phyloP scores from a whole-genome alignment of 257 asterid genomes.

The Scutellaria barbata region DNA sequence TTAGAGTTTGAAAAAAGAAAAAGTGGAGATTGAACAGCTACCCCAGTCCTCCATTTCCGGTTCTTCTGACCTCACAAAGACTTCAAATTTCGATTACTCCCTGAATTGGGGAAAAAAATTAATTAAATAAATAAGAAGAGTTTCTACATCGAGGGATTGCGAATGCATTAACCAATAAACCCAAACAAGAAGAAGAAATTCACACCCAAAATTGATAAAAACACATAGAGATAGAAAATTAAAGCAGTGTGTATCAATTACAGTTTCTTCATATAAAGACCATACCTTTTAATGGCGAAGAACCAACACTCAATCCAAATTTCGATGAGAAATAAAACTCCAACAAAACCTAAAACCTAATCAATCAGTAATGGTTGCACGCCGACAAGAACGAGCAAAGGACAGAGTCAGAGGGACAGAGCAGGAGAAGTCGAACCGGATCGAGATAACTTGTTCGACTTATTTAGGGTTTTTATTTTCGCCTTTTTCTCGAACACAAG shows the following conservation, averaged over 20 bases:
- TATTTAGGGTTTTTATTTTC: constrained; percentile 19
- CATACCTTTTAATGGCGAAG: constrained; percentile 29
- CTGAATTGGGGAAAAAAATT: constrained; percentile 8
- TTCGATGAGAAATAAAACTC: constrained; percentile 4
- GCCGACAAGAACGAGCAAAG: constrained; percentile 12
- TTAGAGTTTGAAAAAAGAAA: constrained; percentile 3
- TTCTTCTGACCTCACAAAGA: constrained; percentile 34
- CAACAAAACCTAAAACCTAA: constrained; percentile 12
- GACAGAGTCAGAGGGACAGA: neutral
- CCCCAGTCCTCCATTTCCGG: constrained; percentile 88
- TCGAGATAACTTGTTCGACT: neutral
- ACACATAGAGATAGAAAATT: neutral
- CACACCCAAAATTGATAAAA: neutral
- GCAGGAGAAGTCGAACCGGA: neutral
- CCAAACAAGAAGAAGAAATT: neutral
- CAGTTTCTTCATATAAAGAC: constrained; percentile 13
- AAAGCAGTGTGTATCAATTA: neutral
- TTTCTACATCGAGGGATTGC: neutral
- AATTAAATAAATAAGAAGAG: neutral
- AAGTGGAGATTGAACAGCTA: constrained; percentile 33
- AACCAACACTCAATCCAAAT: constrained; percentile 22
- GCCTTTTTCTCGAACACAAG: too few relatives aligned
- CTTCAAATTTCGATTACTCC: constrained; percentile 34
- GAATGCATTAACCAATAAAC: neutral
- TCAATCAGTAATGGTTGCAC: neutral